Percentiles rank a stretch among this genome's conserved stretches.
Conservation (phyloP, 345 rosid species). For the Odontarrhena argentea region DNA sequence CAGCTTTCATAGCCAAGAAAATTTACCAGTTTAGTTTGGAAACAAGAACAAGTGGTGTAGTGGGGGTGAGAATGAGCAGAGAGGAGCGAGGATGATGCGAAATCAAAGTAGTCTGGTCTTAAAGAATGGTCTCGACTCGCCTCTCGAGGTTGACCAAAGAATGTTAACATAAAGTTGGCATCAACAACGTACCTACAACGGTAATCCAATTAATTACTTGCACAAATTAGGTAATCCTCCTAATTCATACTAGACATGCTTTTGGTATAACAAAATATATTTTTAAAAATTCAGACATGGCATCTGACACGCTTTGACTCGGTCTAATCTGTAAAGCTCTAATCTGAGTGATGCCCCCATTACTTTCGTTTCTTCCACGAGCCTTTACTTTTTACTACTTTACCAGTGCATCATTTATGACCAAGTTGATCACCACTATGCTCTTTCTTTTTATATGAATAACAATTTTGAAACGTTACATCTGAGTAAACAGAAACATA, state of each 20-base stretch:
- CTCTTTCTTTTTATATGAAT: too few species aligned
- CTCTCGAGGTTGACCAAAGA: slow-evolving; percentile 29
- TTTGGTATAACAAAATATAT: neutral
- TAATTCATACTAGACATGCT: neutral
- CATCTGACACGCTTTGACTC: slow-evolving; percentile 38
- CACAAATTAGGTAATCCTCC: slow-evolving; percentile 19
- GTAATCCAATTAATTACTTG: slow-evolving; percentile 23
- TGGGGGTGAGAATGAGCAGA: neutral
- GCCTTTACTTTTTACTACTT: too few species aligned
- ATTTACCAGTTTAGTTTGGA: slow-evolving; percentile 28
- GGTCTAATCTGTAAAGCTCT: slow-evolving; percentile 28
- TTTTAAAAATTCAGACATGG: slow-evolving; percentile 7
- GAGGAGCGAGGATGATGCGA: neutral
- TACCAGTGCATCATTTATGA: too few species aligned
- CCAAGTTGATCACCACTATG: too few species aligned
- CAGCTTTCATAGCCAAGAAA: too few species aligned
- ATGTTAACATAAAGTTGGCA: slow-evolving; percentile 12
- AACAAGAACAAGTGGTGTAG: slow-evolving; percentile 14
- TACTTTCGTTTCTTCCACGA: neutral
- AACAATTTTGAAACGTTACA: too few species aligned
- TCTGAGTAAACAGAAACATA: slow-evolving; percentile 6
- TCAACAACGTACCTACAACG: slow-evolving; percentile 27
- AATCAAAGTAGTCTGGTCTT: slow-evolving; percentile 14
- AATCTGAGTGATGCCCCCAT: slow-evolving; percentile 3
- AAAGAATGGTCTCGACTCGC: slow-evolving; percentile 33